phyloP scores from a whole-genome alignment of 768 basidiomycete species.

The Tubosaeta brunneosetosa region DNA sequence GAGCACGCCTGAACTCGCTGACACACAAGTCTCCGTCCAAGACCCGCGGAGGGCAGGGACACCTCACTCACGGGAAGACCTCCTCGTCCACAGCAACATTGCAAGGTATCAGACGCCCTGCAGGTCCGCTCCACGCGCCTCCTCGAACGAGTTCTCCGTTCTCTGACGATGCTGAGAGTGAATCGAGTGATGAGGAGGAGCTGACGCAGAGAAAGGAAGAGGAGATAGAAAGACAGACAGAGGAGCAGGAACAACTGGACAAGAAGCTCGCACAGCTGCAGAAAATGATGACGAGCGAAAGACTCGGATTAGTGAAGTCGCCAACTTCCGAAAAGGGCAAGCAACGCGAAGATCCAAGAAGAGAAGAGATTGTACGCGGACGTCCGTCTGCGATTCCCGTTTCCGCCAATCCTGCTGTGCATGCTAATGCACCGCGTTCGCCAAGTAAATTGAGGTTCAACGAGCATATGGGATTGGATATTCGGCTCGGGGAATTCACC shows the following conservation, averaged over 20 bases:
- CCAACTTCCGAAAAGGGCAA: slow-evolving; percentile 36
- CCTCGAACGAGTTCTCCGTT: slow-evolving; percentile 46
- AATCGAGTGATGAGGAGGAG: slow-evolving; percentile 60
- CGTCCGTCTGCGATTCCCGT: slow-evolving; percentile 24
- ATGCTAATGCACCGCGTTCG: slow-evolving; percentile 16
- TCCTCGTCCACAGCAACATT: slow-evolving; percentile 74
- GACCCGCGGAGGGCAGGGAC: slow-evolving; percentile 10
- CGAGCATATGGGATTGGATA: slow-evolving; percentile 25
- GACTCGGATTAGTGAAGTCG: slow-evolving; percentile 59
- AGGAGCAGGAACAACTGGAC: slow-evolving; percentile 64
- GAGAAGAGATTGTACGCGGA: slow-evolving; percentile 39
- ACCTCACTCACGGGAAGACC: slow-evolving; percentile 37
- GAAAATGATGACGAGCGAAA: slow-evolving; percentile 68
- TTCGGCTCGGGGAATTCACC: slow-evolving; percentile 33
- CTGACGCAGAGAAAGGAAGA: slow-evolving; percentile 54
- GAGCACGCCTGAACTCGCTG: slow-evolving; percentile 67
- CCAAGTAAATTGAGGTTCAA: slow-evolving; percentile 28
- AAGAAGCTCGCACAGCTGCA: slow-evolving; percentile 67
- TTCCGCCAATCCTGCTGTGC: neutral
- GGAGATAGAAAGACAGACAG: slow-evolving; percentile 60
- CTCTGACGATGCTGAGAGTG: slow-evolving; percentile 47
- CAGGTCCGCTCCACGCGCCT: slow-evolving; percentile 20
- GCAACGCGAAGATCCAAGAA: slow-evolving; percentile 15
- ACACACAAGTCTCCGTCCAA: slow-evolving; percentile 48
- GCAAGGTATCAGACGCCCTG: slow-evolving; percentile 40